phyloP scores from a whole-genome alignment of 768 basidiomycete genomes.

The Pholiota microspora region DNA sequence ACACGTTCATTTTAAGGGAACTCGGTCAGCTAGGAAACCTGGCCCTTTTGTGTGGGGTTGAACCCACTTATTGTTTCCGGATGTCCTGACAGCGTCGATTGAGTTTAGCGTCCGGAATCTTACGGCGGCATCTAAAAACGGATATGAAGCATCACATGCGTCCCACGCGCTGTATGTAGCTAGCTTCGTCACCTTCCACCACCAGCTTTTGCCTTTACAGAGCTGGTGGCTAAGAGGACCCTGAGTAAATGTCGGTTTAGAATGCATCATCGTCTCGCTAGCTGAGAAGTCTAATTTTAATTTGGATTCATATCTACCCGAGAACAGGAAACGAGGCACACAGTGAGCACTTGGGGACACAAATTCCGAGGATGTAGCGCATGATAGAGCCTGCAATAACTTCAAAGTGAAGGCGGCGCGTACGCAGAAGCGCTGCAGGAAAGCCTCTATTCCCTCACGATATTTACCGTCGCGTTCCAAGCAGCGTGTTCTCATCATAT shows the following conservation, averaged over 20 bases:
- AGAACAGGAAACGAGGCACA: slow-evolving; percentile 2
- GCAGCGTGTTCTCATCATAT: not conserved
- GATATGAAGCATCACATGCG: not conserved
- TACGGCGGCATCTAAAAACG: slow-evolving; percentile 1
- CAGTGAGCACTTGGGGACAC: not conserved
- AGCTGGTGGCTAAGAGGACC: not conserved
- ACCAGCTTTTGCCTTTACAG: not conserved
- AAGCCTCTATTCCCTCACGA: not conserved
- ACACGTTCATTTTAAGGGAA: slow-evolving; percentile 18
- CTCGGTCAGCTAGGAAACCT: slow-evolving; percentile 14
- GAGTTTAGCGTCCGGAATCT: slow-evolving; percentile 13
- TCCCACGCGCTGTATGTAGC: not conserved
- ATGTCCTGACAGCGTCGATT: slow-evolving; percentile 20
- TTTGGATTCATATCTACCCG: slow-evolving; percentile 2
- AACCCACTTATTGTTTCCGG: slow-evolving; percentile 15
- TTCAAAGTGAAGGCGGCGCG: not conserved
- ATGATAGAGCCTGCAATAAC: not conserved
- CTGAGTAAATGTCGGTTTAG: slow-evolving; percentile 7
- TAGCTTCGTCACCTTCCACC: not conserved
- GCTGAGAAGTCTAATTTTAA: not conserved
- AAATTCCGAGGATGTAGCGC: not conserved
- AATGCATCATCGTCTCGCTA: not conserved
- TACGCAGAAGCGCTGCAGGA: not conserved
- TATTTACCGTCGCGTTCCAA: not conserved
- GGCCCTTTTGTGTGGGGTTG: slow-evolving; percentile 19